These are phyloP conservation scores for Thyridium curvatum DNA, from an alignment of 2,329 filamentous ascomycete genomes.

Conservation along the genomic window DNA sequence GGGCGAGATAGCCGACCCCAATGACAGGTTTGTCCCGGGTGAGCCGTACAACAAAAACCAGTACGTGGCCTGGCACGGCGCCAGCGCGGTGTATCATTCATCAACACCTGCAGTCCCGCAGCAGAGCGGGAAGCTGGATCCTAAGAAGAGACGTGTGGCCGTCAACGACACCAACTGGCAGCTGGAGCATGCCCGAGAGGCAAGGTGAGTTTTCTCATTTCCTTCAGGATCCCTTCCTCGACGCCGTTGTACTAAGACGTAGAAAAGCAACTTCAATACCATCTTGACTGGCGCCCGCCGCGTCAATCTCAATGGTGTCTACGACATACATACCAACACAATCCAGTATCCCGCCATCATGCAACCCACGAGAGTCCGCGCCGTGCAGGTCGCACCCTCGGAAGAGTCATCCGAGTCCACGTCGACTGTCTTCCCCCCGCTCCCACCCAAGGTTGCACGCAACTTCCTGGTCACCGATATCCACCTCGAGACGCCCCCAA, in stretches of 20 bases:
- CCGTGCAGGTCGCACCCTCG: conserved; percentile 60
- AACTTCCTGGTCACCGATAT: conserved; percentile 53
- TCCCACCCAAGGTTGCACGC: conserved; percentile 42
- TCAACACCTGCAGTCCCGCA: conserved; percentile 70
- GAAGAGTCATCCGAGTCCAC: conserved; percentile 18
- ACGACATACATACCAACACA: conserved; percentile 89
- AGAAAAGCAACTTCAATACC: conserved; percentile 73
- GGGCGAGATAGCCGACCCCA: conserved; percentile 85
- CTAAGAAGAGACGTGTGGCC: conserved; percentile 78
- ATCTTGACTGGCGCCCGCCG: conserved; percentile 62
- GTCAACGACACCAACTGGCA: conserved; percentile 96
- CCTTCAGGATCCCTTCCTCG: neutral
- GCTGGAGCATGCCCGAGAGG: conserved; percentile 85
- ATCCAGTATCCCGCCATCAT: conserved; percentile 84
- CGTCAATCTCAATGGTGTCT: conserved; percentile 68
- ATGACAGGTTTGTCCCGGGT: conserved; percentile 69
- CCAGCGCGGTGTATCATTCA: conserved; percentile 91
- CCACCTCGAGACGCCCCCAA: conserved; percentile 43
- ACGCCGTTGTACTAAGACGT: neutral
- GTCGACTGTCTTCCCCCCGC: conserved; percentile 35
- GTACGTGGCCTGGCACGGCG: conserved; percentile 97
- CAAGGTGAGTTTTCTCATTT: conserved; percentile 55
- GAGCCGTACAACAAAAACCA: conserved; percentile 98
- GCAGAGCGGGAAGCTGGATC: conserved; percentile 67
- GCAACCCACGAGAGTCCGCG: conserved; percentile 82